These are phyloP conservation scores for Lactifluus echinatus DNA, from an alignment of 768 basidiomycete genomes.

Conservation along the genomic window DNA sequence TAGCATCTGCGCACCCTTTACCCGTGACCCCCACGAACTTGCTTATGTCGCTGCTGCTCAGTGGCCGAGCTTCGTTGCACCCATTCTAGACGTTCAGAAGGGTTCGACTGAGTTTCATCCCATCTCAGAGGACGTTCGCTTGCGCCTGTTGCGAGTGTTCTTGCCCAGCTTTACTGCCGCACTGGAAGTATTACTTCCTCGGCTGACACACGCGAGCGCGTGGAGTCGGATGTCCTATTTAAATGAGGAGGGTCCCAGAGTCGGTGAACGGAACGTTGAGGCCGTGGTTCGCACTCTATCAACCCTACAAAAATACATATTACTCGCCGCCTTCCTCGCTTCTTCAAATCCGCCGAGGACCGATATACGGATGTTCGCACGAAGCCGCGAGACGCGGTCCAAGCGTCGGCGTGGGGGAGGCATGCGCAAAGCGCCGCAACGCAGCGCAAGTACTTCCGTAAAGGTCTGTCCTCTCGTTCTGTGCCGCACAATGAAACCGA, in stretches of 20 bases:
- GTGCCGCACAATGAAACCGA: background rate
- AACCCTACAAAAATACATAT: conserved; percentile 63
- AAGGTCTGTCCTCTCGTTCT: conserved; percentile 22
- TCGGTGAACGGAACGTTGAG: conserved; percentile 8
- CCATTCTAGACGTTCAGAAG: conserved; percentile 44
- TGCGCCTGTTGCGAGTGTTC: conserved; percentile 58
- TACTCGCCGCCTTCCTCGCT: conserved; percentile 72
- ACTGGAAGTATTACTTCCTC: conserved; percentile 60
- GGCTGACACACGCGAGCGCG: conserved; percentile 50
- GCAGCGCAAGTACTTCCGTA: conserved; percentile 19
- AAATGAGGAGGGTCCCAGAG: conserved; percentile 14
- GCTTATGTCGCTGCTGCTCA: conserved; percentile 68
- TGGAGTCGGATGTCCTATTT: conserved; percentile 50
- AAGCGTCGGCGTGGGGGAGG: conserved; percentile 38
- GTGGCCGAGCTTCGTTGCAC: conserved; percentile 74
- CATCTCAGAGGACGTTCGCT: conserved; percentile 37
- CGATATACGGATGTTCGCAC: conserved; percentile 76
- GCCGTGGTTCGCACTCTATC: conserved; percentile 37
- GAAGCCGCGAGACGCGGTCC: conserved; percentile 56
- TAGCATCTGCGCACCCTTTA: conserved; percentile 54
- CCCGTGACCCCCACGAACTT: conserved; percentile 58
- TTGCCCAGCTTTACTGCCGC: conserved; percentile 53
- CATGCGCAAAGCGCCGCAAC: conserved; percentile 22
- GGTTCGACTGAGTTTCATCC: background rate
- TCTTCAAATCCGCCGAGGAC: conserved; percentile 78